A percentile compares a stretch with the other conserved stretches of the same genome.
Evolutionary conservation across 2,329 filamentous ascomycete species (phyloP).

Genomic region (Beauveria australis): DNA sequence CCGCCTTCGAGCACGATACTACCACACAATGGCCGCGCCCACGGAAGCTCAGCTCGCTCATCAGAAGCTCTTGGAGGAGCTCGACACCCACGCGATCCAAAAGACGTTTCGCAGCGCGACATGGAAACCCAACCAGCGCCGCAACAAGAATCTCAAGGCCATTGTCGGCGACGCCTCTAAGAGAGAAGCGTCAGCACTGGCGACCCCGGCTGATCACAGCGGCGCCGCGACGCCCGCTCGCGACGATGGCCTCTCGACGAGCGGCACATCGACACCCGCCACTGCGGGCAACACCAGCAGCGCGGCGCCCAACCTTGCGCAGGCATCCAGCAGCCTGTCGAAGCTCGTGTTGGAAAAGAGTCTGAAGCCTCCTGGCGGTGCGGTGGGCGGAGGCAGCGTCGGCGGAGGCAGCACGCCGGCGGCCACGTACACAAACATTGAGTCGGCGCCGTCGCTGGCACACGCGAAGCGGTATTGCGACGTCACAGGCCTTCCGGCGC

Average conservation of each 20-base stretch:
- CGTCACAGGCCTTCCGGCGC: constrained; percentile 83
- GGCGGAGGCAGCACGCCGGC: constrained; percentile 44
- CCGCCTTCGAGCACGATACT: neutral
- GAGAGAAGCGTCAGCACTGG: constrained; percentile 80
- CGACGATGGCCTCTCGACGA: constrained; percentile 48
- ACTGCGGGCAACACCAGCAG: constrained; percentile 52
- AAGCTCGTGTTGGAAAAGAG: constrained; percentile 86
- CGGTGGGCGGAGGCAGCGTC: constrained; percentile 16
- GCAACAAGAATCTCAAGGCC: constrained; percentile 98
- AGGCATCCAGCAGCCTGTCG: constrained; percentile 77
- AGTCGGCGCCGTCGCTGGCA: constrained; percentile 81
- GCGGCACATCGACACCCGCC: constrained; percentile 48
- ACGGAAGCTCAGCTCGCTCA: constrained; percentile 72
- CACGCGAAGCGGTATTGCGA: constrained; percentile 90
- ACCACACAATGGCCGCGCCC: constrained; percentile 44
- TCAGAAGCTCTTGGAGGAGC: constrained; percentile 76
- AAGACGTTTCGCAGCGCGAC: constrained; percentile 84
- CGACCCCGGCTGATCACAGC: constrained; percentile 66
- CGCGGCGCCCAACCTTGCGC: constrained; percentile 66
- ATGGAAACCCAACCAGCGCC: constrained; percentile 89
- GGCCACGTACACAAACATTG: constrained; percentile 93
- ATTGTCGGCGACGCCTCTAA: constrained; percentile 84
- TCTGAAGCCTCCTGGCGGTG: constrained; percentile 30
- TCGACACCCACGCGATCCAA: constrained; percentile 79
- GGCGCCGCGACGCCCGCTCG: constrained; percentile 60